phyloP scores from a whole-genome alignment of 768 basidiomycete species.

The Naganishia friedmannii region DNA sequence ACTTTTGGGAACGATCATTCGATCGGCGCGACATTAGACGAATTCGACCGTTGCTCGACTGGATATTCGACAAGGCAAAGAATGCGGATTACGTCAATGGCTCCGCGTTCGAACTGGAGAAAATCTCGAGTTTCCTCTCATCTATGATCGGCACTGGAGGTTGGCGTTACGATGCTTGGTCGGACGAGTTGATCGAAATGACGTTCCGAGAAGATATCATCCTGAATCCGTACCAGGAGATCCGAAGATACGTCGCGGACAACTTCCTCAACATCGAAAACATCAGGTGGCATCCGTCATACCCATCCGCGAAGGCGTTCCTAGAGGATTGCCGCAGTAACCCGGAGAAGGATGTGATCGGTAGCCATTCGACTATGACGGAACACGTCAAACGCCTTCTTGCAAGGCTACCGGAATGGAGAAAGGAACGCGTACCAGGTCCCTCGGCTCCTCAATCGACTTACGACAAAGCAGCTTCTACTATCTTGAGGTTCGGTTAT shows the following conservation, averaged over 20 bases:
- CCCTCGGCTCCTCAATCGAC: slow-evolving; percentile 81
- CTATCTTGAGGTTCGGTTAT: slow-evolving; percentile 81
- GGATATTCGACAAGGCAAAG: slow-evolving; percentile 66
- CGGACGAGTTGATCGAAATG: slow-evolving; percentile 67
- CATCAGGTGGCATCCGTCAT: slow-evolving; percentile 64
- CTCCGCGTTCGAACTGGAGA: slow-evolving; percentile 82
- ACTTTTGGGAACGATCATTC: slow-evolving; percentile 63
- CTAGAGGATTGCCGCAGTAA: slow-evolving; percentile 64
- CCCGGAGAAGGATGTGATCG: slow-evolving; percentile 71
- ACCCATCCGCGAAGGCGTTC: slow-evolving; percentile 60
- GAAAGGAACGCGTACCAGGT: slow-evolving; percentile 72
- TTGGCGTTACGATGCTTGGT: slow-evolving; percentile 64
- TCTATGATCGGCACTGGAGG: slow-evolving; percentile 67
- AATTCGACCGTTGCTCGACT: slow-evolving; percentile 67
- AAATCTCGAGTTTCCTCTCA: slow-evolving; percentile 66
- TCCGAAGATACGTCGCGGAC: slow-evolving; percentile 68
- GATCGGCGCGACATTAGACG: slow-evolving; percentile 76
- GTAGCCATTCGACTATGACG: slow-evolving; percentile 63
- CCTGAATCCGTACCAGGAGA: slow-evolving; percentile 79
- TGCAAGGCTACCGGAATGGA: slow-evolving; percentile 65
- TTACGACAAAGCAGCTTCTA: slow-evolving; percentile 84
- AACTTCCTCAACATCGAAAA: slow-evolving; percentile 68
- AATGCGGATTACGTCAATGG: slow-evolving; percentile 74
- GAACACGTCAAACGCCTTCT: slow-evolving; percentile 62
- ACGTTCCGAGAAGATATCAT: slow-evolving; percentile 65